Evolutionary conservation across 371 early-diverging fungal species (phyloP).

Genomic region (Syncephalastrum sp.): DNA sequence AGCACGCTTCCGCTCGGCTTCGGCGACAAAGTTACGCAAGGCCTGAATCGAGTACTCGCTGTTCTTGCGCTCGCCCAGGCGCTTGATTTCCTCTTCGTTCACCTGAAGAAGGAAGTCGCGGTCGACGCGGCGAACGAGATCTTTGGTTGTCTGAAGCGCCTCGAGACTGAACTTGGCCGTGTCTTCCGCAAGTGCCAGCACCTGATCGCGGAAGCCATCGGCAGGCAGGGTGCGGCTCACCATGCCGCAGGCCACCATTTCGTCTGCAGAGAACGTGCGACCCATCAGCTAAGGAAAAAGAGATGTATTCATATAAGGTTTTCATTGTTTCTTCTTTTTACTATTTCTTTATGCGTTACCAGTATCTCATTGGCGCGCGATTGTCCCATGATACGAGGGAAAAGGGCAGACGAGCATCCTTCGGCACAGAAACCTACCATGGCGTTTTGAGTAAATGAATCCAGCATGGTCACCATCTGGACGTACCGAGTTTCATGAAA

Average conservation of each 20-base stretch:
- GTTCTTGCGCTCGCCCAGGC: slow-evolving; percentile 28
- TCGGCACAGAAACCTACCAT: slow-evolving; percentile 65
- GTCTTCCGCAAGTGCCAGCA: slow-evolving; percentile 47
- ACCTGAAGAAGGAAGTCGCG: slow-evolving; percentile 41
- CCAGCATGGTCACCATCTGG: neutral
- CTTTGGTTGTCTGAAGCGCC: slow-evolving; percentile 58
- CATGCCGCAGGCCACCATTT: slow-evolving; percentile 49
- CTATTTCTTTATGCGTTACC: slow-evolving; percentile 24
- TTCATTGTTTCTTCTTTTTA: neutral
- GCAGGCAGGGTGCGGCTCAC: slow-evolving; percentile 49
- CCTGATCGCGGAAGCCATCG: slow-evolving; percentile 53
- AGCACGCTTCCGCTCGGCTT: slow-evolving; percentile 17
- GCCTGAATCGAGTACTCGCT: slow-evolving; percentile 33
- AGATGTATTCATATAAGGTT: neutral
- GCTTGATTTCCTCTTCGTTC: slow-evolving; percentile 50
- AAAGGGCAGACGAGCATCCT: slow-evolving; percentile 62
- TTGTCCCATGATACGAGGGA: slow-evolving; percentile 61
- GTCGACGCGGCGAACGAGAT: slow-evolving; percentile 50
- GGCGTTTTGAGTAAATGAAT: neutral
- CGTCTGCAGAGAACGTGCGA: slow-evolving; percentile 51
- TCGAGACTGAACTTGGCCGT: slow-evolving; percentile 53
- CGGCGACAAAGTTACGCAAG: slow-evolving; percentile 37
- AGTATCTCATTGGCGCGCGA: slow-evolving; percentile 67
- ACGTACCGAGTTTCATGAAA: slow-evolving; percentile 64
- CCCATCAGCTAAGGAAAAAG: slow-evolving; percentile 46